Evolutionary conservation across 2,329 filamentous ascomycete species (phyloP).

Genomic region (Tolypocladium sp.): DNA sequence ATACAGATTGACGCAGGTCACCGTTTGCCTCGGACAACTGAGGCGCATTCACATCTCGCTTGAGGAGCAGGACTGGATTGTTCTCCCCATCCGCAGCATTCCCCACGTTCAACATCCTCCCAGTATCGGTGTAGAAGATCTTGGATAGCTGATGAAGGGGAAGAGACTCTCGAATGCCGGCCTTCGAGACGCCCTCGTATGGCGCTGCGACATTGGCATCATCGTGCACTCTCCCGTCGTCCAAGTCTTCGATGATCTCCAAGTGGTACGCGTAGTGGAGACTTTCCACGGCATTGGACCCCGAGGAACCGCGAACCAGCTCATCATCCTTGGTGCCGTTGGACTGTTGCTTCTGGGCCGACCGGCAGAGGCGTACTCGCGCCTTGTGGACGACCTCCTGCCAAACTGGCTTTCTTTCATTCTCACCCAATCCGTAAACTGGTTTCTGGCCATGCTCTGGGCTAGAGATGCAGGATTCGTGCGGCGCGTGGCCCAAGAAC

Average conservation of each 20-base stretch:
- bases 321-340: neutral
- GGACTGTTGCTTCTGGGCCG: slow-evolving; percentile 32
- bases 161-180: slow-evolving; percentile 44
- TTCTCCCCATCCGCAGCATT: slow-evolving; percentile 38
- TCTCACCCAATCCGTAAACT: slow-evolving; percentile 17
- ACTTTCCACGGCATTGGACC: neutral
- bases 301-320: neutral
- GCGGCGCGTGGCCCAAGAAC: slow-evolving; percentile 65
- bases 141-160: slow-evolving; percentile 61
- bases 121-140: slow-evolving; percentile 88
- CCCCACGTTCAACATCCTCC: slow-evolving; percentile 75
- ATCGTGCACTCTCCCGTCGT: slow-evolving; percentile 46
- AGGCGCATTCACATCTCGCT: slow-evolving; percentile 16
- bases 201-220: slow-evolving; percentile 21
- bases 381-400: slow-evolving; percentile 96
- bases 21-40: slow-evolving; percentile 35
- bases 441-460: neutral
- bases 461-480: neutral
- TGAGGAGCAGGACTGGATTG: slow-evolving; percentile 23
- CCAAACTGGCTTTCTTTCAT: slow-evolving; percentile 66
- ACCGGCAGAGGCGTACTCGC: slow-evolving; percentile 67
- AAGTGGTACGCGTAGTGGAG: slow-evolving; percentile 65
- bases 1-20: neutral
- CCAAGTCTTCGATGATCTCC: slow-evolving; percentile 71
- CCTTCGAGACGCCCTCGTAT: slow-evolving; percentile 30